These are phyloP conservation scores for Metschnikowia henanensis DNA, from an alignment of 805 yeast species.

Conservation along the genomic window DNA sequence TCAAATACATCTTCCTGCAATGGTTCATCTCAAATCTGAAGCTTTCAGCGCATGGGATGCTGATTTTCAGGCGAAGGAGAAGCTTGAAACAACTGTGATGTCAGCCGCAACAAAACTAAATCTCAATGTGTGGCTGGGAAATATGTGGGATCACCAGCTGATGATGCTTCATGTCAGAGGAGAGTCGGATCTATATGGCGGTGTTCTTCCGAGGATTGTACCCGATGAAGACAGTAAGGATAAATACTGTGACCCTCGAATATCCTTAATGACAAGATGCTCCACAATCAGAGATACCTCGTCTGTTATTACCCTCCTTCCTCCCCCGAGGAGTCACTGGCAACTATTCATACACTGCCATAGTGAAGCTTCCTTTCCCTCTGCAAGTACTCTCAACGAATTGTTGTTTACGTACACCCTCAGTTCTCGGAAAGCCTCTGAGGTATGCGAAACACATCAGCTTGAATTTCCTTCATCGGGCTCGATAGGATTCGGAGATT, in stretches of 20 bases:
- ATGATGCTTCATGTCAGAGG: slow-evolving; percentile 22
- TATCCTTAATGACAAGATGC: slow-evolving; percentile 12
- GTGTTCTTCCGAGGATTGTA: slow-evolving; percentile 8
- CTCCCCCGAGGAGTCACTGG: slow-evolving; percentile 56
- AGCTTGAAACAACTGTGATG: slow-evolving; percentile 81
- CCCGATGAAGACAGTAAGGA: background rate
- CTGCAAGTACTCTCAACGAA: slow-evolving; percentile 35
- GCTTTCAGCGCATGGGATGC: slow-evolving; percentile 51
- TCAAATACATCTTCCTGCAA: slow-evolving; percentile 17
- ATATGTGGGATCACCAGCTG: slow-evolving; percentile 66
- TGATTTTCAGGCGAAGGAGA: slow-evolving; percentile 70
- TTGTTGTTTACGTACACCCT: slow-evolving; percentile 34
- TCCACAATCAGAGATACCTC: slow-evolving; percentile 5
- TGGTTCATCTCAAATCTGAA: slow-evolving; percentile 10
- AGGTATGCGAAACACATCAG: slow-evolving; percentile 22
- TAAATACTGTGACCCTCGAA: slow-evolving; percentile 17
- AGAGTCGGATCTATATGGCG: slow-evolving; percentile 6
- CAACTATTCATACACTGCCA: slow-evolving; percentile 56
- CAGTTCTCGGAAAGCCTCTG: slow-evolving; percentile 23
- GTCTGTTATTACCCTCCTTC: slow-evolving; percentile 20
- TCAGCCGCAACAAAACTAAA: slow-evolving; percentile 68
- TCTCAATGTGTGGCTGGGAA: slow-evolving; percentile 76
- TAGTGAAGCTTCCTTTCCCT: slow-evolving; percentile 58
- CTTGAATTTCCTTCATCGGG: slow-evolving; percentile 86
- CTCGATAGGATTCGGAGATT: slow-evolving; percentile 72